phyloP scores from a whole-genome alignment of 345 rosid species.

The Arabis alpina region DNA sequence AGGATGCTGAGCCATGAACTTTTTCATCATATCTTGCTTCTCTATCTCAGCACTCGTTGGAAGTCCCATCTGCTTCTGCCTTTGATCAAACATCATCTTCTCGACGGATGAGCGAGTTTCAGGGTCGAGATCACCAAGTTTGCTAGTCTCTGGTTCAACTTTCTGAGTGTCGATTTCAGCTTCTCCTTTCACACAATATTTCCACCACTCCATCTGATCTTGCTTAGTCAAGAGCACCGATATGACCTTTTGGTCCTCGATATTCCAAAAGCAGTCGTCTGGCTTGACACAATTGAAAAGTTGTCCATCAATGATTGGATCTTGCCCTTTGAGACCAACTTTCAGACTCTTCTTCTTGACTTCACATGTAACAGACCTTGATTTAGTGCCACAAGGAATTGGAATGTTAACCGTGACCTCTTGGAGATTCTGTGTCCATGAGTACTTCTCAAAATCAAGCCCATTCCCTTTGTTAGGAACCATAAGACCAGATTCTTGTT shows the following conservation, averaged over 20 bases:
- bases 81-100: conserved; percentile 96
- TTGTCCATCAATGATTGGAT: conserved; percentile 61
- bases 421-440: conserved; percentile 87
- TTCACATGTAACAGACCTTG: conserved; percentile 68
- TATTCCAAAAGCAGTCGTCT: too few relatives aligned
- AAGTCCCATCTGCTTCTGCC: conserved; percentile 92
- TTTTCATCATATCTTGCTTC: conserved; percentile 82
- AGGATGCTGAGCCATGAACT: conserved; percentile 68
- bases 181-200: conserved; percentile 75
- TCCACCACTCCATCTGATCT: conserved; percentile 96
- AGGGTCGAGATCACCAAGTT: conserved; percentile 76
- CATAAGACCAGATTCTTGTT: conserved; percentile 20
- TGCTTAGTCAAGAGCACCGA: conserved; percentile 78
- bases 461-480: conserved; percentile 91
- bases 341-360: conserved; percentile 84
- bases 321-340: conserved; percentile 87
- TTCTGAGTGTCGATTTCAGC: conserved; percentile 93
- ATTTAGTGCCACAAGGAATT: conserved; percentile 76
- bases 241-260: conserved; percentile 43
- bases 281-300: neutral
- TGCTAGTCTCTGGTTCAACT: conserved; percentile 92
- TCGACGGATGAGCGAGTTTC: conserved; percentile 79
- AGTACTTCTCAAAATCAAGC: conserved; percentile 82
- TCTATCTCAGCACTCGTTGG: conserved; percentile 89
- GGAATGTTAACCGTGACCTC: conserved; percentile 82